Evolutionary conservation across 306 rosid genomes (phyloP).

Genomic region (Cucurbita pepo): DNA sequence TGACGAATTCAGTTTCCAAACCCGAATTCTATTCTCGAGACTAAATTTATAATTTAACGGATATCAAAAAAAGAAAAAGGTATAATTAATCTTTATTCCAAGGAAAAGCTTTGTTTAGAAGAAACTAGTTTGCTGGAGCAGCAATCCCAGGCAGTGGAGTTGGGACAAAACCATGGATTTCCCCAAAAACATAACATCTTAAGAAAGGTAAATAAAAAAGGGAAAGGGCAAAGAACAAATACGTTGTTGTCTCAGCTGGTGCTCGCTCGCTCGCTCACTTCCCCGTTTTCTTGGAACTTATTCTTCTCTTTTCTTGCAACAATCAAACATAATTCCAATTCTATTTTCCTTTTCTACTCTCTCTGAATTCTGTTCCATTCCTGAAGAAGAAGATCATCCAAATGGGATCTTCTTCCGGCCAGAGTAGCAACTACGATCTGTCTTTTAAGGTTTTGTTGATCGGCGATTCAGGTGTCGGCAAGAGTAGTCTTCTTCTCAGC

Average conservation of each 20-base stretch:
- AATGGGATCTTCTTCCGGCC: slow-evolving; percentile 86
- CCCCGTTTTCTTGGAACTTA: slow-evolving; percentile 47
- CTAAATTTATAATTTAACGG: too few species aligned
- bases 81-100: not conserved
- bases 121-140: not conserved
- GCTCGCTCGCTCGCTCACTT: slow-evolving; percentile 16
- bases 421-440: slow-evolving; percentile 61
- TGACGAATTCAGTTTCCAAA: too few species aligned
- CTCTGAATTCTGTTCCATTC: slow-evolving; percentile 20
- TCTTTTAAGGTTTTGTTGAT: slow-evolving; percentile 90
- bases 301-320: slow-evolving; percentile 15
- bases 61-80: not conserved
- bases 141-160: not conserved
- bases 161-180: slow-evolving; percentile 6
- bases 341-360: slow-evolving; percentile 2
- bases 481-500: slow-evolving; percentile 79
- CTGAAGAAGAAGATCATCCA: not conserved
- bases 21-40: too few species aligned
- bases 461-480: slow-evolving; percentile 97
- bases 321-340: slow-evolving; percentile 1
- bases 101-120: not conserved
- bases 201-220: not conserved
- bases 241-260: slow-evolving; percentile 32
- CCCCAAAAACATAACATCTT: slow-evolving; percentile 5
- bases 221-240: slow-evolving; percentile 41